These are phyloP conservation scores for Emergomyces africanus DNA, from an alignment of 2,329 filamentous ascomycete species.

Conservation along the genomic window DNA sequence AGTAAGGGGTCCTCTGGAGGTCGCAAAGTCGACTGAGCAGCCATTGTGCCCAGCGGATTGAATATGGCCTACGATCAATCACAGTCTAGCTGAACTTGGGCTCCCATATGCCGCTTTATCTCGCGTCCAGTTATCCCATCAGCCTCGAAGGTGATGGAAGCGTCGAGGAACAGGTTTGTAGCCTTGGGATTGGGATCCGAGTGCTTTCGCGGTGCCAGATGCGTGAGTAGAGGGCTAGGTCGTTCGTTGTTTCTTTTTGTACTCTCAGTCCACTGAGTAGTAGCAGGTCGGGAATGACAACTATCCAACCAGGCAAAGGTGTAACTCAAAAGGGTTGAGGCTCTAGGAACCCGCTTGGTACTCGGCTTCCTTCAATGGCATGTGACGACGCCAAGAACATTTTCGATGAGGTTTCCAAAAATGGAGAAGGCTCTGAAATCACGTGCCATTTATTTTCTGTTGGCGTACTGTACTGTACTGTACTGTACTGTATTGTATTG, in stretches of 20 bases:
- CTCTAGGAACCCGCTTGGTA: background rate
- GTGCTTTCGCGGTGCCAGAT: background rate
- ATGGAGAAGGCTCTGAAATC: too few relatives aligned
- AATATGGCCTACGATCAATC: background rate
- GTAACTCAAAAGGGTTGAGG: background rate
- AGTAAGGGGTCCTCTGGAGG: conserved; percentile 52
- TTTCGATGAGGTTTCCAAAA: too few relatives aligned
- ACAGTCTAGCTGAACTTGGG: background rate
- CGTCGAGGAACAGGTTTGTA: background rate
- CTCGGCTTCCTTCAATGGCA: background rate
- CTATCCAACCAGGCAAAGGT: background rate
- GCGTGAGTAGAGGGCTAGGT: background rate
- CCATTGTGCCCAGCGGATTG: conserved; percentile 45
- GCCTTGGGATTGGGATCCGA: background rate
- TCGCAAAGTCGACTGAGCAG: conserved; percentile 73
- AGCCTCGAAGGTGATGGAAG: background rate
- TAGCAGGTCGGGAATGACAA: background rate
- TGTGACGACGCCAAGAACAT: background rate
- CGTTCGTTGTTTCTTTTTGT: background rate
- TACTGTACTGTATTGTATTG: background rate
- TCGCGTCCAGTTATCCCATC: background rate
- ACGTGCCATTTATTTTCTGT: background rate
- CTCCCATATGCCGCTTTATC: background rate
- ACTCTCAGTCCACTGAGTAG: background rate
- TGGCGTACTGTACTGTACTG: background rate